phyloP scores from a whole-genome alignment of 768 basidiomycete species.

The Mycena belliarum region DNA sequence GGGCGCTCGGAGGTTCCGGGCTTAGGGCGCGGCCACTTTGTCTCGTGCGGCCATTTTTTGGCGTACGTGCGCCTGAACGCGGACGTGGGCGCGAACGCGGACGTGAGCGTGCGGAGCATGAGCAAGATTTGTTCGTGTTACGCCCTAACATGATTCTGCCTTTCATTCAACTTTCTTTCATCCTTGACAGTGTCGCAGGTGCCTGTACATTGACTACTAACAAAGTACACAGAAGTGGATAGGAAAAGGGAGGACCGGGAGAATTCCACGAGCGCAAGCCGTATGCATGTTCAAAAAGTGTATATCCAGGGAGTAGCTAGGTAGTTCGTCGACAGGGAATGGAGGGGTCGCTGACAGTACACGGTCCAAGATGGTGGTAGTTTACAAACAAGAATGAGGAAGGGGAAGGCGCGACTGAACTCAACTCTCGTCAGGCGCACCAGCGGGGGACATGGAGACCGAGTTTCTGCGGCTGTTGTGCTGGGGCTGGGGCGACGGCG shows the following conservation, averaged over 20 bases:
- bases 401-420: neutral
- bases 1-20: constrained; percentile 56
- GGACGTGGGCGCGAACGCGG: constrained; percentile 25
- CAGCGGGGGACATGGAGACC: constrained; percentile 37
- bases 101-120: constrained; percentile 24
- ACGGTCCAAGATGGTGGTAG: constrained; percentile 14
- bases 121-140: constrained; percentile 3
- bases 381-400: neutral
- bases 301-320: neutral
- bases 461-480: constrained; percentile 38
- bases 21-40: constrained; percentile 45
- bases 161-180: too few species aligned
- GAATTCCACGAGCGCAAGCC: neutral
- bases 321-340: constrained; percentile 1
- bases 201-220: constrained; percentile 9
- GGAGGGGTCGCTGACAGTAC: neutral
- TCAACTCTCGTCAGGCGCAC: constrained; percentile 28
- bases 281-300: constrained; percentile 1
- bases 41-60: too few species aligned
- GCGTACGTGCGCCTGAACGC: constrained; percentile 34
- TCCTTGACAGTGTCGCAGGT: constrained; percentile 26
- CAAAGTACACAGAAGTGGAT: neutral
- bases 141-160: too few species aligned
- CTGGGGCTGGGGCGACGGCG: constrained; percentile 10
- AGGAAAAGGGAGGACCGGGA: neutral